A percentile compares a stretch with the other conserved stretches of the same genome.
Evolutionary conservation across 2,329 filamentous ascomycete species (phyloP).

Genomic region (Penicillium sp.): DNA sequence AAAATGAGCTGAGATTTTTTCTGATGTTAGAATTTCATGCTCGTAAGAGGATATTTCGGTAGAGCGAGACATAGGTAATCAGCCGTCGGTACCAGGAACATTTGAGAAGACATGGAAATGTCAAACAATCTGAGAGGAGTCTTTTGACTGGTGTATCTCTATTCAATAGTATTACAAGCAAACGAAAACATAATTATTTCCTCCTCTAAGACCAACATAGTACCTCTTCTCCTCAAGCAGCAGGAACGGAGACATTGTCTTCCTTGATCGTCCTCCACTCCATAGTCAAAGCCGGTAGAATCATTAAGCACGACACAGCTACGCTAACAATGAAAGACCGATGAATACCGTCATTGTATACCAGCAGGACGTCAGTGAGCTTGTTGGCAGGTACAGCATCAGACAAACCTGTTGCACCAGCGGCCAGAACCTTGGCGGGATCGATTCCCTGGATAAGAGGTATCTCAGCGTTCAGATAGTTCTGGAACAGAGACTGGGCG

Average conservation of each 20-base stretch:
- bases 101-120: too few relatives aligned
- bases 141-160: not conserved
- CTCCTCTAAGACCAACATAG: not conserved
- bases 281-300: constrained; percentile 4
- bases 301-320: constrained; percentile 9
- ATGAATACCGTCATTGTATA: constrained; percentile 23
- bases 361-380: constrained; percentile 15
- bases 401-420: constrained; percentile 20
- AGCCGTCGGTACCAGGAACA: too few relatives aligned
- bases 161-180: not conserved
- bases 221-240: not conserved
- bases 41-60: too few relatives aligned
- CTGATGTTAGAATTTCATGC: too few relatives aligned
- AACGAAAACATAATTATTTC: not conserved
- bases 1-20: too few relatives aligned
- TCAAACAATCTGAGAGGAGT: not conserved
- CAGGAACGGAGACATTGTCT: not conserved
- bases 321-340: constrained; percentile 23
- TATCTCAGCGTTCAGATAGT: constrained; percentile 18
- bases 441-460: constrained; percentile 20
- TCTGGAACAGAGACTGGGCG: constrained; percentile 24
- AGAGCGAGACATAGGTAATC: too few relatives aligned
- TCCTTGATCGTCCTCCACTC: constrained; percentile 11
- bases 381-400: constrained; percentile 18
- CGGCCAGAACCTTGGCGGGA: constrained; percentile 8